These are phyloP conservation scores for Globisporangium cystogenes DNA, from an alignment of 352 stramenopile species.

Conservation along the genomic window DNA sequence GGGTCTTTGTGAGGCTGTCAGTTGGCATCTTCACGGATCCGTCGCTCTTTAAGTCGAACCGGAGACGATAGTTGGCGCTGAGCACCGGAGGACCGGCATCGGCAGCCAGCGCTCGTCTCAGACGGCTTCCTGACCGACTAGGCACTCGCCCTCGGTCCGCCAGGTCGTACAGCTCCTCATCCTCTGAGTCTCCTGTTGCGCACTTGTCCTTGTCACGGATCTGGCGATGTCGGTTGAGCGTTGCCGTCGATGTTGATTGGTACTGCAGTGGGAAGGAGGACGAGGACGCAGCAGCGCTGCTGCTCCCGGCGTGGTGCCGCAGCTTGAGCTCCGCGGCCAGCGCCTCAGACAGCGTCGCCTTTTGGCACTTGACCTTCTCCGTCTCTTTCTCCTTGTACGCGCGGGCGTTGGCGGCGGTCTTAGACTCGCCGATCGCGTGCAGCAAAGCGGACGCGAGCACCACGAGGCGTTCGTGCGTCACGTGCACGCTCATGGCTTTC, in stretches of 20 bases:
- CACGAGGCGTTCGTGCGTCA: conserved; percentile 34
- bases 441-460: conserved; percentile 30
- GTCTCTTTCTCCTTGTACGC: conserved; percentile 28
- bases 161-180: conserved; percentile 2
- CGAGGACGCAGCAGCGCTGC: not conserved
- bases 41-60: conserved; percentile 3
- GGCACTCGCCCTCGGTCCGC: conserved; percentile 4
- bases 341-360: conserved; percentile 25
- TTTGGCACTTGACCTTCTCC: conserved; percentile 26
- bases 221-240: not conserved
- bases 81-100: conserved; percentile 19
- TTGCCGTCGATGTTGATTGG: not conserved
- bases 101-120: conserved; percentile 15
- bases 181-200: not conserved
- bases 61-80: conserved; percentile 25
- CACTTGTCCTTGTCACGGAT: not conserved
- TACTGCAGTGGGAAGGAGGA: not conserved
- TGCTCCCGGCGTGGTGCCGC: conserved; percentile 3
- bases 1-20: not conserved
- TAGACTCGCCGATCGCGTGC: conserved; percentile 37
- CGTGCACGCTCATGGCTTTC: conserved; percentile 42
- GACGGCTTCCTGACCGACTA: conserved; percentile 15
- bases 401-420: conserved; percentile 27
- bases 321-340: conserved; percentile 21
- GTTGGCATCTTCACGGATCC: not conserved